Conservation (phyloP, 2,329 filamentous ascomycete genomes). For the Microcyclosporella mali region DNA sequence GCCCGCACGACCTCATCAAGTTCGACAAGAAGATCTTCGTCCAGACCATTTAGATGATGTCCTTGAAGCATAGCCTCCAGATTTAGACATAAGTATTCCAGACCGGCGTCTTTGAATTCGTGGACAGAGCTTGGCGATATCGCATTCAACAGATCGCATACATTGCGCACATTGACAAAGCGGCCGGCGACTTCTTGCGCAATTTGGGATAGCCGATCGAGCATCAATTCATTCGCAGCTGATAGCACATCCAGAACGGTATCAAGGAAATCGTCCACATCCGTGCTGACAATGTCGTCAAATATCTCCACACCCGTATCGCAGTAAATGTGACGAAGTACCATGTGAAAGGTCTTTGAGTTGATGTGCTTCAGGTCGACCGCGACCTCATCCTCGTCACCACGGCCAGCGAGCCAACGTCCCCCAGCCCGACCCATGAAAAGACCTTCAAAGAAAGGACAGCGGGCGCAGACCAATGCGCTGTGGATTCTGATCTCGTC, state of each 20-base stretch:
- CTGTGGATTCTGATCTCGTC: constrained; percentile 71
- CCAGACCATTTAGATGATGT: constrained; percentile 72
- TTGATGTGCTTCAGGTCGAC: constrained; percentile 81
- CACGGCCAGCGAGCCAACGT: constrained; percentile 59
- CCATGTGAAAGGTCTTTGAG: constrained; percentile 66
- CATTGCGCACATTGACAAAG: constrained; percentile 80
- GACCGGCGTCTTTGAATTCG: constrained; percentile 77
- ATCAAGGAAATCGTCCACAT: constrained; percentile 79
- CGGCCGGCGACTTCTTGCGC: constrained; percentile 79
- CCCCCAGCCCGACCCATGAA: constrained; percentile 85
- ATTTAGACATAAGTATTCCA: constrained; percentile 89
- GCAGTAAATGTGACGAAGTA: constrained; percentile 75
- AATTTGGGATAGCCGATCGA: constrained; percentile 81
- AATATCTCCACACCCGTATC: constrained; percentile 78
- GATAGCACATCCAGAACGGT: constrained; percentile 86
- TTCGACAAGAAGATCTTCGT: constrained; percentile 73
- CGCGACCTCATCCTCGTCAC: constrained; percentile 51
- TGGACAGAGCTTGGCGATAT: constrained; percentile 77
- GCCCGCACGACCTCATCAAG: constrained; percentile 73
- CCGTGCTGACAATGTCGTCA: constrained; percentile 62
- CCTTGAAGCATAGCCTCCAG: constrained; percentile 90
- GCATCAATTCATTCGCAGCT: constrained; percentile 89
- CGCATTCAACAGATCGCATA: constrained; percentile 76
- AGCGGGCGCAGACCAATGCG: constrained; percentile 70
- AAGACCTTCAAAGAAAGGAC: constrained; percentile 85